These are phyloP conservation scores for Aspergillus novoparasiticus DNA, from an alignment of 2,329 filamentous ascomycete genomes.

Conservation along the genomic window DNA sequence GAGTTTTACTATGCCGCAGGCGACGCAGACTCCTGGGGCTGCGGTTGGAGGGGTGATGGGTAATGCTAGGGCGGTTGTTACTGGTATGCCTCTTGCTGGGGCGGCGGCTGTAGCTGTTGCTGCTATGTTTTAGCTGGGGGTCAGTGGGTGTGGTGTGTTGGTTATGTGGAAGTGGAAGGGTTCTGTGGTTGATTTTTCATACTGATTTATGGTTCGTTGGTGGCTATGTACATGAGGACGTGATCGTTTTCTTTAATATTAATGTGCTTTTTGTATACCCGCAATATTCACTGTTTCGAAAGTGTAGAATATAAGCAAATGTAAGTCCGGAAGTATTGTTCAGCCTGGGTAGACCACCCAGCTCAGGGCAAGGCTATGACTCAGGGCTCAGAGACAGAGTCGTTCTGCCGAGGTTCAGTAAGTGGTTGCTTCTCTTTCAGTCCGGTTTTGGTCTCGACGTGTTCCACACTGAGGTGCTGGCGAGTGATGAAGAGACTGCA, in stretches of 20 bases:
- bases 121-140: conserved; percentile 11
- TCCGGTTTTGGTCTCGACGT: conserved; percentile 25
- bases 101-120: conserved; percentile 24
- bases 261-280: neutral
- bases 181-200: neutral
- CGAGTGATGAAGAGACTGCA: conserved; percentile 35
- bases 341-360: neutral
- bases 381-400: neutral
- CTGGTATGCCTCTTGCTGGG: conserved; percentile 26
- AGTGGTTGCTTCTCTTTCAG: conserved; percentile 19
- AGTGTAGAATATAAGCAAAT: neutral
- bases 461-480: conserved; percentile 22
- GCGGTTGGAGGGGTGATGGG: conserved; percentile 14
- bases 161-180: neutral
- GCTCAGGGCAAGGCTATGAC: neutral
- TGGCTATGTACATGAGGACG: neutral
- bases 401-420: neutral
- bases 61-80: conserved; percentile 21
- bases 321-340: neutral
- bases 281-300: neutral
- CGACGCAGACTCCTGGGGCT: conserved; percentile 23
- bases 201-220: neutral
- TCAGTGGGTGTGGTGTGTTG: no score
- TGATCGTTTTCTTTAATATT: neutral
- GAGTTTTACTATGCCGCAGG: conserved; percentile 19